A percentile compares a stretch with the other conserved stretches of the same genome.
Evolutionary conservation across 2,329 filamentous ascomycete genomes (phyloP).

Genomic region (Ilyonectria robusta): DNA sequence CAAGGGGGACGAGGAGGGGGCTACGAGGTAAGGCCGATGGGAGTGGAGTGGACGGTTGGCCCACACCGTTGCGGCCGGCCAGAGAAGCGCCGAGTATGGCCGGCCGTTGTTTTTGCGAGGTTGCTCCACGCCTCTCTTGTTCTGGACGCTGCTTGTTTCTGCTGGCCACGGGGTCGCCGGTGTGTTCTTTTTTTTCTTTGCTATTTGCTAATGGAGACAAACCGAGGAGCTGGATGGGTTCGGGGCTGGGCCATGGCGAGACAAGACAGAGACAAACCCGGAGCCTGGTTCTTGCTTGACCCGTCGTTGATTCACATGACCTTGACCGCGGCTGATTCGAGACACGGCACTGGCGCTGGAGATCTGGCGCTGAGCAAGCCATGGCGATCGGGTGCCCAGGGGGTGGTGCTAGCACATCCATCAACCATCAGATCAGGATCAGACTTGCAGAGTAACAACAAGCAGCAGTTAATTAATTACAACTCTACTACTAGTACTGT

Average conservation of each 20-base stretch:
- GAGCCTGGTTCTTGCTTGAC: background rate
- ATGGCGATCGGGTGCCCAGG: no score
- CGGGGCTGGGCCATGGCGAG: background rate
- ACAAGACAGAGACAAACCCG: background rate
- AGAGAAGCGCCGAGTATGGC: conserved; percentile 56
- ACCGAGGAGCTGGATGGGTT: background rate
- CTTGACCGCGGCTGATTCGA: background rate
- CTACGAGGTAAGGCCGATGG: conserved; percentile 53
- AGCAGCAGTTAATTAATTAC: no score
- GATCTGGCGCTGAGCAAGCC: no score
- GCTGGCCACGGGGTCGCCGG: conserved; percentile 30
- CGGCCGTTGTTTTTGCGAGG: conserved; percentile 40
- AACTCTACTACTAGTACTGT: no score
- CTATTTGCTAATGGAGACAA: no score
- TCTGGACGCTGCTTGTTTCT: background rate
- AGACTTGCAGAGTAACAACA: no score
- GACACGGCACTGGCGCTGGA: no score
- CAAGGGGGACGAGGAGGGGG: conserved; percentile 26
- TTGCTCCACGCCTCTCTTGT: conserved; percentile 11
- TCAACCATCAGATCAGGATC: no score
- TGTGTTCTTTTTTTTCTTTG: conserved; percentile 21
- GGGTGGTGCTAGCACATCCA: no score
- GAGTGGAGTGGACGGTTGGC: conserved; percentile 39
- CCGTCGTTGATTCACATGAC: background rate
- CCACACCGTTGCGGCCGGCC: conserved; percentile 42